Percentiles rank a stretch among this genome's conserved stretches.
phyloP scores from a whole-genome alignment of 768 basidiomycete genomes.

The Lepiota venenata region DNA sequence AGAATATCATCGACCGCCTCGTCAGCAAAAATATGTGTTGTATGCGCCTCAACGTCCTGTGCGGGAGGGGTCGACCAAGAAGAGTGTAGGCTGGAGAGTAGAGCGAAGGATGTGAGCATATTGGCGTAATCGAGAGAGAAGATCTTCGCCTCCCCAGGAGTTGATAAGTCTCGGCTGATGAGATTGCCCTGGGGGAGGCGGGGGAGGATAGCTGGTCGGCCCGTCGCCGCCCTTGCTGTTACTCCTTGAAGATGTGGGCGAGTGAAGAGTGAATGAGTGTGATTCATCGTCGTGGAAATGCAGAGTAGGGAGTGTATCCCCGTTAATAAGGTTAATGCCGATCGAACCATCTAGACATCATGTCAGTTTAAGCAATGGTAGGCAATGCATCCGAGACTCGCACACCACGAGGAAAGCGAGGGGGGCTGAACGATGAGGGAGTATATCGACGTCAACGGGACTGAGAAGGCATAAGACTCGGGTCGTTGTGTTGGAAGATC shows the following conservation, averaged over 20 bases:
- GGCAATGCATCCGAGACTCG: constrained; percentile 17
- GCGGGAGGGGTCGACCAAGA: constrained; percentile 88
- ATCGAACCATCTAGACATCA: constrained; percentile 70
- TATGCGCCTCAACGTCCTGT: constrained; percentile 92
- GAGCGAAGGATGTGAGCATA: constrained; percentile 86
- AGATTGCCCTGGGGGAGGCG: constrained; percentile 40
- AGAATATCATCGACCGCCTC: constrained; percentile 88
- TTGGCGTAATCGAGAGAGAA: constrained; percentile 69
- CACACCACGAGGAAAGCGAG: constrained; percentile 82
- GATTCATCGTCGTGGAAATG: constrained; percentile 99
- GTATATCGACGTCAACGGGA: constrained; percentile 85
- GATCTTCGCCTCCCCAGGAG: constrained; percentile 87
- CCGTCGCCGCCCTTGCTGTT: constrained; percentile 25
- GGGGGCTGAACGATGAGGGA: constrained; percentile 86
- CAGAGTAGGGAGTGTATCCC: constrained; percentile 82
- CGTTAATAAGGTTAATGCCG: constrained; percentile 84
- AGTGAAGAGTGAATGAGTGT: constrained; percentile 64
- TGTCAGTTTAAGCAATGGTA: constrained; percentile 13
- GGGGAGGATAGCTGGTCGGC: constrained; percentile 61
- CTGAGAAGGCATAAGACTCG: constrained; percentile 95
- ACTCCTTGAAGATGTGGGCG: constrained; percentile 27
- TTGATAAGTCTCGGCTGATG: constrained; percentile 41
- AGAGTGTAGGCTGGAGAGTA: constrained; percentile 79
- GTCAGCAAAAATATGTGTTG: constrained; percentile 77
- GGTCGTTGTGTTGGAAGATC: constrained; percentile 80